These are phyloP conservation scores for Amphicarpaea edgeworthii DNA, from an alignment of 306 rosid genomes.

Conservation along the genomic window DNA sequence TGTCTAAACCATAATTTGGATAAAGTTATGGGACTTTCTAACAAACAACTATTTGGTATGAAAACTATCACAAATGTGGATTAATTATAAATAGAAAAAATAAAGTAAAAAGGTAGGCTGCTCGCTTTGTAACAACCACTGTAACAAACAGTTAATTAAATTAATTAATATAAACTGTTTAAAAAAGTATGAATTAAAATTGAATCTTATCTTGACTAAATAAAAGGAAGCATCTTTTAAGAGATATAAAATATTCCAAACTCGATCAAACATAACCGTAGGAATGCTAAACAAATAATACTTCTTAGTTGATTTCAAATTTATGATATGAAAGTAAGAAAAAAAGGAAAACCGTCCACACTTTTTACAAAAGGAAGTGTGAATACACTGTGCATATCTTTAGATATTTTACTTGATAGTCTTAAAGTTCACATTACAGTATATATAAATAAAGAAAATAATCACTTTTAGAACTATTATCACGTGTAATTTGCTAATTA, in stretches of 20 bases:
- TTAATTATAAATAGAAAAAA: no score
- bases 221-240: constrained; percentile 11
- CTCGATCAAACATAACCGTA: neutral
- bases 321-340: neutral
- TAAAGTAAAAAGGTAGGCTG: neutral
- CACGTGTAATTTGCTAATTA: neutral
- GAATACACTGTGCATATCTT: constrained; percentile 9
- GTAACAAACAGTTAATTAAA: neutral
- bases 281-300: neutral
- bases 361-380: constrained; percentile 11
- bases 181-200: constrained; percentile 19
- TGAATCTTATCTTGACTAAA: constrained; percentile 3
- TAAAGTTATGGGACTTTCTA: neutral
- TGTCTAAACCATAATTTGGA: neutral
- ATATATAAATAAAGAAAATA: neutral
- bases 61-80: no score
- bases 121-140: neutral
- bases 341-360: constrained; percentile 30
- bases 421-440: constrained; percentile 21
- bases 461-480: constrained; percentile 18
- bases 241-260: neutral
- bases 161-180: neutral
- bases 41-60: no score
- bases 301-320: constrained; percentile 18
- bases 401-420: constrained; percentile 32